Evolutionary conservation across 108 stramenopile genomes (phyloP).

Genomic region (Nannochloropsis salina): DNA sequence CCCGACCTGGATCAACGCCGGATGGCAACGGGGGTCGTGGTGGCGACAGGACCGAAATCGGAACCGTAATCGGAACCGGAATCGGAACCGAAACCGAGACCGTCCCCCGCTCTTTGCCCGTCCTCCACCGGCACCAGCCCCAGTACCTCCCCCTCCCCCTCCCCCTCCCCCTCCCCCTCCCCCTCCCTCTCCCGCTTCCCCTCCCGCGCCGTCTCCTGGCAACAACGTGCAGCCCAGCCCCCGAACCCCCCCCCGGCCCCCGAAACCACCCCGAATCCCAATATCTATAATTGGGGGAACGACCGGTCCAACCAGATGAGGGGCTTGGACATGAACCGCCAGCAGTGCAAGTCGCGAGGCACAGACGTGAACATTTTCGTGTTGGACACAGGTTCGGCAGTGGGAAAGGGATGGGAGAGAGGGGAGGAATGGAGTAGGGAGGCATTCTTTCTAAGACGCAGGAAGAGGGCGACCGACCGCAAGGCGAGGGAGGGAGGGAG

Average conservation of each 20-base stretch:
- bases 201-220: background rate
- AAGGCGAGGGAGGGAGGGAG: background rate
- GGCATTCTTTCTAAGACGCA: background rate
- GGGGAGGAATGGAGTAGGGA: background rate
- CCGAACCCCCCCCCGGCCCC: background rate
- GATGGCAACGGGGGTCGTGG: background rate
- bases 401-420: background rate
- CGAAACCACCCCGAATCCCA: background rate
- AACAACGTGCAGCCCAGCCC: background rate
- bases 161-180: background rate
- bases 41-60: background rate
- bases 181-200: background rate
- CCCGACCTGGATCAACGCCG: background rate
- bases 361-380: conserved; percentile 8
- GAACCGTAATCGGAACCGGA: too few species aligned
- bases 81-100: background rate
- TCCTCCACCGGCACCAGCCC: background rate
- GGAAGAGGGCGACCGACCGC: background rate
- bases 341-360: background rate
- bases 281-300: background rate
- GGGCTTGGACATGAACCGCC: background rate
- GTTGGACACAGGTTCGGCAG: background rate
- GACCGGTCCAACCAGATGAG: background rate
- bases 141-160: background rate
- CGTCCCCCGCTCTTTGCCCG: background rate